These are phyloP conservation scores for Plasmodium ovale DNA, from an alignment of 169 alveolate species.

Conservation along the genomic window DNA sequence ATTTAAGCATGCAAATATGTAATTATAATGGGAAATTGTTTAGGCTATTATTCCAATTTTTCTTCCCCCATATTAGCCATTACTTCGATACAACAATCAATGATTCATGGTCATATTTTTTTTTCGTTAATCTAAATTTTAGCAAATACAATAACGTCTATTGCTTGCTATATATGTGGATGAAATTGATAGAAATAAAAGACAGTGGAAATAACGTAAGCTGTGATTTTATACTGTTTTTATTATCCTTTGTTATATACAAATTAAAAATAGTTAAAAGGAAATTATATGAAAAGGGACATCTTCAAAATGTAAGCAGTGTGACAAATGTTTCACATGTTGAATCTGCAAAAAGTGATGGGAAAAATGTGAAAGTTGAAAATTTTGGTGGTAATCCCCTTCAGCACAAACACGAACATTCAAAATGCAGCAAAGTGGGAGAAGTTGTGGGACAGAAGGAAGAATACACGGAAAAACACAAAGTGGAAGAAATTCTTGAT, in stretches of 20 bases:
- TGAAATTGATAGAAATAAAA: conserved; percentile 55
- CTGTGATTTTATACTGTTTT: conserved; percentile 66
- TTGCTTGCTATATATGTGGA: conserved; percentile 50
- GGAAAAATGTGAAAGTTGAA: neutral
- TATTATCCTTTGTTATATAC: conserved; percentile 50
- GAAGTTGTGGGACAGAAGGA: neutral
- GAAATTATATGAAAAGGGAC: conserved; percentile 31
- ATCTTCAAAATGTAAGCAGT: neutral
- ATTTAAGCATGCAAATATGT: conserved; percentile 57
- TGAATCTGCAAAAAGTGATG: neutral
- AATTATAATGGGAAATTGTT: conserved; percentile 48
- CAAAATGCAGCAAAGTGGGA: neutral
- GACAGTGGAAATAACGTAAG: conserved; percentile 15
- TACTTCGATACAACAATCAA: conserved; percentile 43
- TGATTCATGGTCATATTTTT: conserved; percentile 60
- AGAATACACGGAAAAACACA: neutral
- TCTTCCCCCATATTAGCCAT: conserved; percentile 48
- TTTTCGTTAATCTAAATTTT: conserved; percentile 56
- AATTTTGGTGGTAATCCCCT: neutral
- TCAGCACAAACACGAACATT: neutral
- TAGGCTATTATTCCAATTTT: conserved; percentile 53
- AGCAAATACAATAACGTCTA: conserved; percentile 67
- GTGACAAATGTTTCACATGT: neutral
- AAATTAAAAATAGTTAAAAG: conserved; percentile 23
- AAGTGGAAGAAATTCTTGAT: neutral